Evolutionary conservation across 1,284 basidiomycete genomes (phyloP), one percentile per base, ranked within the genome.

Genomic region (Tranzscheliella williamsii): DNA sequence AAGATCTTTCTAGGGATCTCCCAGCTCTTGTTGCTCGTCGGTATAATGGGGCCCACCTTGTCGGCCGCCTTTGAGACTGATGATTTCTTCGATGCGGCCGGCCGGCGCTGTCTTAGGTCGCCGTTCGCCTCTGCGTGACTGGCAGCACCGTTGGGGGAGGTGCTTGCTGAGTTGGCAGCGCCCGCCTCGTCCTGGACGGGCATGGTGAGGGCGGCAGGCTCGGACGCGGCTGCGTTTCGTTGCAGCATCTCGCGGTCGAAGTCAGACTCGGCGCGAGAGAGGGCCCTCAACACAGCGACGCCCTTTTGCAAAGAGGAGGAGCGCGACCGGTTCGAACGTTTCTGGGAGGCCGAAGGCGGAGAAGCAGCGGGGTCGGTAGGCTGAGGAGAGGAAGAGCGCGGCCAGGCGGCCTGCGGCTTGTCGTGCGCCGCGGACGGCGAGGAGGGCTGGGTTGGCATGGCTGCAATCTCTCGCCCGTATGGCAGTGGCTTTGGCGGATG

Each of bases 1-100:
- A 97, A 80, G 13, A 85, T 79, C 79, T 97, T 97, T 67, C 93
- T 82, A 2, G 94, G 93, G 42, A 97, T 87, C 81, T 97, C 92
- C 73, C 73, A 76, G 43, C 67, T 67, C 42, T 68, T 49, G 8
- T 39, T 60, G 39, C 24, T 30, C 5, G 37, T 41, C 1, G 45
- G 46, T 15, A 27, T 38, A 5, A 55, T 42, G 15, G 18, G 39
- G 3, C 54, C 38, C 35, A 9, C 12, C n/a, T 42, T 24, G 46
- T 42, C 52, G 18, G 38, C 46, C n/a, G 21, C 24, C 9, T 27
- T 35, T 7, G 30, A 33, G 40, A 42, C 49, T 9, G 40, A 43
- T 24, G 15, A 24, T 13, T 45, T 45, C 24, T 60, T 53, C 29
- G 31, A 46, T 7, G 63, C 36, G 26, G 42, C 18, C n/a, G 40